These are phyloP conservation scores for Emericellopsis cladophorae DNA, from an alignment of 2,329 filamentous ascomycete species.

Conservation along the genomic window DNA sequence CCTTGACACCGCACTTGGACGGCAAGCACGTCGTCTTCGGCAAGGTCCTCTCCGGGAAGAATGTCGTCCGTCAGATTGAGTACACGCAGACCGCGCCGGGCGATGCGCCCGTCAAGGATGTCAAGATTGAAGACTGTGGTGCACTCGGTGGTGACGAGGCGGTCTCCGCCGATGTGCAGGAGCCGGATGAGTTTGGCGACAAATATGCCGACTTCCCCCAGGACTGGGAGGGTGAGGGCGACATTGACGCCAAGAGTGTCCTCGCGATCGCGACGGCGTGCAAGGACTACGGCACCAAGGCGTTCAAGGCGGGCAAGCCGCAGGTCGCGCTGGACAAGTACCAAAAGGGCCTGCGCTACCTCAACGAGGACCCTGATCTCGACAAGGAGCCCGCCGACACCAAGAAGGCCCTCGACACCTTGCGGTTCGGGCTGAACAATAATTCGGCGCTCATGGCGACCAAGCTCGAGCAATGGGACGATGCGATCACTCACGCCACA, in stretches of 20 bases:
- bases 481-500: constrained; percentile 57
- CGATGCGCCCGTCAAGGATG: constrained; percentile 69
- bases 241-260: constrained; percentile 54
- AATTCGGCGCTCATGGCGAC: constrained; percentile 79
- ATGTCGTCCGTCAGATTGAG: constrained; percentile 79
- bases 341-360: constrained; percentile 80
- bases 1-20: constrained; percentile 88
- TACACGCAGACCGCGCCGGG: constrained; percentile 60
- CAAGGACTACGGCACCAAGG: constrained; percentile 86
- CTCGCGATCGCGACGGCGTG: constrained; percentile 71
- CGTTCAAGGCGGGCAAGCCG: constrained; percentile 71
- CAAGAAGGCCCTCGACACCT: constrained; percentile 51
- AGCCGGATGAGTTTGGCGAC: constrained; percentile 73
- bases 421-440: constrained; percentile 78
- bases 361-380: constrained; percentile 70
- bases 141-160: constrained; percentile 66
- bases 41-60: constrained; percentile 86
- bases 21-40: constrained; percentile 97
- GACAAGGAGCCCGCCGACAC: constrained; percentile 61
- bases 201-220: constrained; percentile 93
- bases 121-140: constrained; percentile 71
- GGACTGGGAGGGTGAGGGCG: constrained; percentile 48
- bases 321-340: constrained; percentile 75
- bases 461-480: constrained; percentile 62
- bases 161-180: constrained; percentile 51